phyloP scores from a whole-genome alignment of 2,329 filamentous ascomycete genomes.

The Pseudocercospora fuligena region DNA sequence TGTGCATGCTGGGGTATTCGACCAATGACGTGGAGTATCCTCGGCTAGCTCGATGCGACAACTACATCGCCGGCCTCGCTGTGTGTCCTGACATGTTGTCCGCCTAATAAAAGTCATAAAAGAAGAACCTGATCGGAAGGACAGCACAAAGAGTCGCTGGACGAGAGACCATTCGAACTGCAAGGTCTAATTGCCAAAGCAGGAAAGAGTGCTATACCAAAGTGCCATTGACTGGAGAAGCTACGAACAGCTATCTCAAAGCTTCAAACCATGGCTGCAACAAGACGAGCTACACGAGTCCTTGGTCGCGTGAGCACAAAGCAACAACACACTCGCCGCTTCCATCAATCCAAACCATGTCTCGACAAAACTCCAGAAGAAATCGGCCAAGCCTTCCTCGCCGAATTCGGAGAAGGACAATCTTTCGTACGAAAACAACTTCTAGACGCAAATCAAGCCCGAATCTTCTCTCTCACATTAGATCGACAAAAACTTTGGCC shows the following conservation, averaged over 20 bases:
- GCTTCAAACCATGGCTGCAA: neutral
- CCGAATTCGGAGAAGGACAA: constrained; percentile 20
- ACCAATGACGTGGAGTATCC: constrained; percentile 2
- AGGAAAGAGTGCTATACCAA: no score
- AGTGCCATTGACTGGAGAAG: neutral
- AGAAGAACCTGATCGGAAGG: neutral
- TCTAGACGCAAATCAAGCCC: constrained; percentile 24
- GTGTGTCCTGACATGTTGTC: neutral
- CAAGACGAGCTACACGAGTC: neutral
- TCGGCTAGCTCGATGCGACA: constrained; percentile 2
- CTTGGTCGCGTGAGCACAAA: neutral
- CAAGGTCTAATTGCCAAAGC: neutral
- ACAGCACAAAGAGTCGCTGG: neutral
- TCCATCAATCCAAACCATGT: neutral
- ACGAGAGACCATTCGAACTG: neutral
- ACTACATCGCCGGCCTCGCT: constrained; percentile 2
- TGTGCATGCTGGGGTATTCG: neutral
- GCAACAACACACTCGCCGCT: neutral
- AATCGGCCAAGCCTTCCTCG: constrained; percentile 19
- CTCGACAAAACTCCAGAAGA: constrained; percentile 16
- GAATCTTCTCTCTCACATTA: constrained; percentile 22
- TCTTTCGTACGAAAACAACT: constrained; percentile 21
- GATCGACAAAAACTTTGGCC: constrained; percentile 21
- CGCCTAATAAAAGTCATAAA: neutral
- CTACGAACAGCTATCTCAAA: neutral